These are phyloP conservation scores for Aegilops bicornis DNA, from an alignment of 176 grass and related monocot species.

Conservation along the genomic window DNA sequence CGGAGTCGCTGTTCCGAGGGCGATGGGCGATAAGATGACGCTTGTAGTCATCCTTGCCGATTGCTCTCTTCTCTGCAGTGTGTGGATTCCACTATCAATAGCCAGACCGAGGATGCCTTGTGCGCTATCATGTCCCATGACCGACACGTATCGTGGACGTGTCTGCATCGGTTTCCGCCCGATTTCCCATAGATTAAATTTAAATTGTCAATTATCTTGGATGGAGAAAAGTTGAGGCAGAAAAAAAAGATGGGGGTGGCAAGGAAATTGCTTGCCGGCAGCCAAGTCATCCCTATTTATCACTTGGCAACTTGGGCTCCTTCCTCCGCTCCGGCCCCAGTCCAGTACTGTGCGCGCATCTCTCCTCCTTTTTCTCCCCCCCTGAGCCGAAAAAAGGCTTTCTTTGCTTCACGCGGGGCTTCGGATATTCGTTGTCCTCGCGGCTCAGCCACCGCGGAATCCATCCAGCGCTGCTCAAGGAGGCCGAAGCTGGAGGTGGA, in stretches of 20 bases:
- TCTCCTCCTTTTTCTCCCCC: background rate
- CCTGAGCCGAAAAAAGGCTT: background rate
- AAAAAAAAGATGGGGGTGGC: background rate
- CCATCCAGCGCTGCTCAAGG: slow-evolving; percentile 12
- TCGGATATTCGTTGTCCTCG: slow-evolving; percentile 34
- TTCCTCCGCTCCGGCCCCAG: background rate
- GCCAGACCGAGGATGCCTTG: no score
- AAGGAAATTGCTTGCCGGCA: background rate
- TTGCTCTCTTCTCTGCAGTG: no score
- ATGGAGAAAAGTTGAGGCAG: background rate
- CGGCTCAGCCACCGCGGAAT: background rate
- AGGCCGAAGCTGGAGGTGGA: slow-evolving; percentile 27
- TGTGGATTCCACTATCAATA: no score
- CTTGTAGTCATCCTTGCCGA: no score
- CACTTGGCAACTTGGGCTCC: background rate
- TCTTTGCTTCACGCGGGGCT: slow-evolving; percentile 11
- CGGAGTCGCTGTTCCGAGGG: no score
- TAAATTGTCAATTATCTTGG: background rate
- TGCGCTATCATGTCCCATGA: no score
- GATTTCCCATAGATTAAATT: background rate
- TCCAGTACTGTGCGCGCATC: background rate
- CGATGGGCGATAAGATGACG: no score
- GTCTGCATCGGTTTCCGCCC: no score
- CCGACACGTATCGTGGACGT: no score
- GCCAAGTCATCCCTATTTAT: background rate